Evolutionary conservation across 2,329 filamentous ascomycete species (phyloP).

Genomic region (Raffaelea albimanens): DNA sequence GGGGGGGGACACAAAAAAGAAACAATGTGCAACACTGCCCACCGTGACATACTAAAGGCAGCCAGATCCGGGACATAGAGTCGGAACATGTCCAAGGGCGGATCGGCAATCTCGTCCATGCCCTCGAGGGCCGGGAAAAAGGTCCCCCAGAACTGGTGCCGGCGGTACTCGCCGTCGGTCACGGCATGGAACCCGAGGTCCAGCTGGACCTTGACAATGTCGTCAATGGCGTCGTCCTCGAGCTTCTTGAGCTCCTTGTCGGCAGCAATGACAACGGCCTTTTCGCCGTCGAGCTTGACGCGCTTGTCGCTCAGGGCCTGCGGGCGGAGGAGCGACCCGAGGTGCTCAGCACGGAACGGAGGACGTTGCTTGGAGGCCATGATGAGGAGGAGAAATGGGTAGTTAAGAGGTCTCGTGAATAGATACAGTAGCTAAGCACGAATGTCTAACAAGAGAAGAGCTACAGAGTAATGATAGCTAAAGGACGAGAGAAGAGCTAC

Average conservation of each 20-base stretch:
- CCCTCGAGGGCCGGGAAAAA: conserved; percentile 29
- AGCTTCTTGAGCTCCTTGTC: conserved; percentile 36
- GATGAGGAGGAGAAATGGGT: no score
- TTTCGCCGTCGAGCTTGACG: conserved; percentile 23
- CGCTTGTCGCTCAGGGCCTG: conserved; percentile 44
- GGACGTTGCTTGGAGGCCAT: conserved; percentile 13
- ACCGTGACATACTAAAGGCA: conserved; percentile 26
- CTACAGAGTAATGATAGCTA: no score
- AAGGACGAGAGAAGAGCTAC: no score
- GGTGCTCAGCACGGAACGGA: conserved; percentile 68
- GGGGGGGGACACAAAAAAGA: background rate
- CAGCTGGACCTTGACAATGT: conserved; percentile 49
- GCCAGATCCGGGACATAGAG: conserved; percentile 29
- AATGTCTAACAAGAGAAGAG: no score
- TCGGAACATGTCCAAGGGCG: conserved; percentile 25
- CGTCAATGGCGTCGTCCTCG: conserved; percentile 49
- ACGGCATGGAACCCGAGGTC: conserved; percentile 46
- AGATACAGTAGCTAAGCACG: no score
- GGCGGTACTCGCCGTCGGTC: conserved; percentile 51
- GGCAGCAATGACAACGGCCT: conserved; percentile 26
- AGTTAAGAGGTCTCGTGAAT: no score
- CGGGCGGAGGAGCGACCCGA: conserved; percentile 66
- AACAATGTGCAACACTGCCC: background rate
- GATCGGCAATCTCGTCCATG: conserved; percentile 27
- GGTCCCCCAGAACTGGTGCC: conserved; percentile 24